Evolutionary conservation across 1,139 yeast species (phyloP), one percentile per base, ranked within the genome.

Genomic region (Pichia sp.): DNA sequence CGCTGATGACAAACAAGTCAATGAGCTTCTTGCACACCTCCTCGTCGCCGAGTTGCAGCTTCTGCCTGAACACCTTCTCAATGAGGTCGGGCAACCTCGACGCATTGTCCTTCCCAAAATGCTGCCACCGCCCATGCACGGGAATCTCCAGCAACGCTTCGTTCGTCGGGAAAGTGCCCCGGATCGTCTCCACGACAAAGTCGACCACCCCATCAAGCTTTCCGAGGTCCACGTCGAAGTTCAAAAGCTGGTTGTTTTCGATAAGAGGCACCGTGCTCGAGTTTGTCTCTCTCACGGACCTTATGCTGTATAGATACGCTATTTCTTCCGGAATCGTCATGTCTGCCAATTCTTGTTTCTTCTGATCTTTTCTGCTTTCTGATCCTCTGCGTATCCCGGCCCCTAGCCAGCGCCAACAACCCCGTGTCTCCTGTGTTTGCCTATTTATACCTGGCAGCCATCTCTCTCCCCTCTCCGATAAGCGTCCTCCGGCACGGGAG

Each of bases 71-170:
- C 16, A 27, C 29, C 17, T 49, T 29, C 0, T 64, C 62, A 36
- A 81, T 72, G 55, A 81, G 63, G 4, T 61, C 55, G 27, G 73
- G 75, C 41, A 81, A 71, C 45, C 86, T 73, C 30, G 64, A 64
- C 33, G 63, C 63, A 8, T 73, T 75, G 30, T 79, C 79, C 29
- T 75, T 79, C 59, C 80, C 79, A 61, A 82, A 74, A 65, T 82
- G 86, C 63, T 80, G 85, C 80, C 82, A 81, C 55, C 87, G 72
- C 3, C 86, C 86, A 64, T 82, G 86, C 12, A 84, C 81, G 3
- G 87, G 86, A 52, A 82, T 82, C 2, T 53, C 50, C 4, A 56
- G 51, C 2, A 69, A 60, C 0, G 64, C 56, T 31, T 64, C 68
- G 9, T 61, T 57, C 3, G 67, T 63, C 6, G 70, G 70, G 49